phyloP scores from a whole-genome alignment of 2,329 filamentous ascomycete species.

The Hypomyces rosellus region DNA sequence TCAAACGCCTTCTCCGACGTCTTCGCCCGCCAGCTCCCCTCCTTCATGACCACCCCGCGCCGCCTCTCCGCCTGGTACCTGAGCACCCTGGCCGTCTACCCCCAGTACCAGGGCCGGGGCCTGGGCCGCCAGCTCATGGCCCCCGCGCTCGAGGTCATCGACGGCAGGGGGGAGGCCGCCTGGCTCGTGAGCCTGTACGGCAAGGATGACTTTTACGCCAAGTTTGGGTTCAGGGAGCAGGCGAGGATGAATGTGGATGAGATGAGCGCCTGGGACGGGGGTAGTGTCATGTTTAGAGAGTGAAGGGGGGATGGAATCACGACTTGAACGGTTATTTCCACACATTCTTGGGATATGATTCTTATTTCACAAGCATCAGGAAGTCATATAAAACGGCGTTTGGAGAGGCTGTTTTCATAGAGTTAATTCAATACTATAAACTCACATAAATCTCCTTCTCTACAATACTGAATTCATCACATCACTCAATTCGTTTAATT shows the following conservation, averaged over 20 bases:
- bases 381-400: no score
- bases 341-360: no score
- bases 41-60: constrained; percentile 21
- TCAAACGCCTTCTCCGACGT: constrained; percentile 21
- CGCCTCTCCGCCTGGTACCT: constrained; percentile 30
- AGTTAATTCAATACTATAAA: no score
- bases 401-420: no score
- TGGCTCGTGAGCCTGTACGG: constrained; percentile 28
- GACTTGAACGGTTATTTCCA: not conserved
- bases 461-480: no score
- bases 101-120: constrained; percentile 25
- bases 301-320: constrained; percentile 12
- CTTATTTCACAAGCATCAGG: no score
- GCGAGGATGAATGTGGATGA: constrained; percentile 30
- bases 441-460: no score
- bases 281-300: constrained; percentile 31
- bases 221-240: constrained; percentile 29
- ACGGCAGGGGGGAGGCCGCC: constrained; percentile 21
- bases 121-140: constrained; percentile 25
- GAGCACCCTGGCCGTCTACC: constrained; percentile 27
- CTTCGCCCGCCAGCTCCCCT: constrained; percentile 20
- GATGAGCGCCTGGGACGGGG: constrained; percentile 30
- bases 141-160: constrained; percentile 24
- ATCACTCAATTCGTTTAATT: no score
- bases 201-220: constrained; percentile 26